Base-by-base conservation (phyloP, 2,329 filamentous ascomycete genomes). In the Botryotinia narcissicola region DNA sequence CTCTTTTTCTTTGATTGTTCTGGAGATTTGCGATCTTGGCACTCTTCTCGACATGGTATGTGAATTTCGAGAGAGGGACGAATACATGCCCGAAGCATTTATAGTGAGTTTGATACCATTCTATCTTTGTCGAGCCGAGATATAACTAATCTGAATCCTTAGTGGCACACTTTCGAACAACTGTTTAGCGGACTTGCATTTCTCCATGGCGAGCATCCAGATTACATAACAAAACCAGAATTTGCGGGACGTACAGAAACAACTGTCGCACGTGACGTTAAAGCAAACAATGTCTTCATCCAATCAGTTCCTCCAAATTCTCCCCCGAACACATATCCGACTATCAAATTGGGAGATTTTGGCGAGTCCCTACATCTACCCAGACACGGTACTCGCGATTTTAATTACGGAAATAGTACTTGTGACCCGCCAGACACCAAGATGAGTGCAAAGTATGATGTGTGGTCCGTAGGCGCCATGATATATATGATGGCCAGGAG, bases 121-220 rank as follows among this genome's bases (percentile, higher is more conserved):
- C n/a, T 29, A 37, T 57, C 4, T 44, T 42, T 20, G 16, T n/a
- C 10, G 1, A 29, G 25, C 54, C 9, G 25, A 9, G 12, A 44
- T 6, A 44, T 69, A 10, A 20, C 48, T 57, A 57, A 69, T 22
- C n/a, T n/a, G 29, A 22, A 37, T 18, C n/a, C 40, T 20, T 16
- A 73, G 71, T 73, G 71, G 71, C 51, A 69, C 35, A 32, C 57
- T n/a, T 60, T 42, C 9, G 71, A 70, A 40, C 71, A 73, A 48
- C 29, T 73, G 16, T n/a, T 73, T 18, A 42, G 18, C 25, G 71
- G 63, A 25, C 57, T 73, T 22, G 54, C 71, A 29, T 73, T 73
- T 60, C 51, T 69, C 1, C 71, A 73, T 18, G 64, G 64, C 25
- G 63, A 73, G 9, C 71, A 73, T 69, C 71, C 71, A 16, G 22